Evolutionary conservation across 2,329 filamentous ascomycete genomes (phyloP), one percentile per base, ranked within the genome.

Genomic region (Penicillium italicum): DNA sequence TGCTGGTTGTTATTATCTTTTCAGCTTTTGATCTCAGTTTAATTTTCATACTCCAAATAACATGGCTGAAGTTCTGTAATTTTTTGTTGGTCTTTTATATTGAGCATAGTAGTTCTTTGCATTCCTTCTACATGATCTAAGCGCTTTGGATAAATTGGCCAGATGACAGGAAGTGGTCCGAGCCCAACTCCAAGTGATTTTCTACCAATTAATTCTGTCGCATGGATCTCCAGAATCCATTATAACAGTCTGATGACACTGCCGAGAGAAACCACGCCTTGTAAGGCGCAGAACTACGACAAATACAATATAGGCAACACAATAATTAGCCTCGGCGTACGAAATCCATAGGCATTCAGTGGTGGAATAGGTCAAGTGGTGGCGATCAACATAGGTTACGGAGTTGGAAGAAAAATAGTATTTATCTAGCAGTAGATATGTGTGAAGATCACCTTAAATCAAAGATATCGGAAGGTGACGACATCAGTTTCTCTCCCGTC

Each of bases 401-500:
- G 37, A 42, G 16, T 30, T 38, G 22, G 20, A 28, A 16, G 18
- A 44, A 30, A 24, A 49, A 40, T 40, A 38, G 7, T 20, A 14
- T n/a, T n/a, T n/a, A n/a, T n/a, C n/a, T n/a, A n/a, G n/a, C n/a
- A n/a, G n/a, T n/a, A n/a, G n/a, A n/a, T n/a, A n/a, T n/a, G n/a
- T 41, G 22, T 24, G 16, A 16, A 34, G 33, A 36, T 36, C 33
- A 4, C 8, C 16, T 8, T 36, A 10, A 36, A n/a, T 24, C 24
- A 24, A 5, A 24, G 5, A 24, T 24, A 24, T 41, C 14, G 38
- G 50, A 9, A 18, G 34, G 58, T 64, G 58, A 61, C 56, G 58
- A 61, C 53, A 61, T 61, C 50, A 28, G 50, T 28, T 37, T 52
- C 24, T 54, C 45, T 53, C 52, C 56, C 30, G 34, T 51, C 51